These are phyloP conservation scores for Dryas integrifolia DNA, from an alignment of 331 rosid genomes.

Conservation along the genomic window DNA sequence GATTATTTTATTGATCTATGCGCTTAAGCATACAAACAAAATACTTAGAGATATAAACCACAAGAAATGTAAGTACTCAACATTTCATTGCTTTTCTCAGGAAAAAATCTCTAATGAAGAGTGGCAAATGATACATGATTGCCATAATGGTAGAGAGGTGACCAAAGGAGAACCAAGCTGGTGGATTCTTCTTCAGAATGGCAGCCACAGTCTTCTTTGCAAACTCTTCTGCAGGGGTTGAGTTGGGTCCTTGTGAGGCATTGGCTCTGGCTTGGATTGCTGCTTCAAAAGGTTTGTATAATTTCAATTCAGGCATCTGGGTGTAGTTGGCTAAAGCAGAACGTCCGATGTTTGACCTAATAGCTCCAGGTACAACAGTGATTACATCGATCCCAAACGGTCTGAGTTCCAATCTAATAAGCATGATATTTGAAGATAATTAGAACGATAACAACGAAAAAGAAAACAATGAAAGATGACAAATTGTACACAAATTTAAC, in stretches of 20 bases:
- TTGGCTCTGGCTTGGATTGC: constrained; percentile 55
- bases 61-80: constrained; percentile 21
- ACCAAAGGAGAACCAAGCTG: constrained; percentile 82
- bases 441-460: not conserved
- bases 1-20: too few relatives aligned
- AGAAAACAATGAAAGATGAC: not conserved
- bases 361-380: constrained; percentile 75
- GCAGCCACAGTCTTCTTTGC: constrained; percentile 62
- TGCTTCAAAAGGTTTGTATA: constrained; percentile 66
- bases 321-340: constrained; percentile 48
- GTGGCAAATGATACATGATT: constrained; percentile 69
- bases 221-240: constrained; percentile 74
- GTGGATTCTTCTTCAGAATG: constrained; percentile 61
- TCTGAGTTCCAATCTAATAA: constrained; percentile 59
- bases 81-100: constrained; percentile 41
- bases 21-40: too few relatives aligned
- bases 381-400: constrained; percentile 82
- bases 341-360: constrained; percentile 69
- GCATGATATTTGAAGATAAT: not conserved
- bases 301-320: constrained; percentile 64
- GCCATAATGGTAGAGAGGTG: constrained; percentile 48
- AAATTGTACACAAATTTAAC: too few relatives aligned
- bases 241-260: constrained; percentile 45
- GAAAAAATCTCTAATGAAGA: constrained; percentile 56
- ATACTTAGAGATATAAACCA: not conserved